These are phyloP conservation scores for Acer saccharum DNA, from an alignment of 345 rosid genomes.

Conservation along the genomic window DNA sequence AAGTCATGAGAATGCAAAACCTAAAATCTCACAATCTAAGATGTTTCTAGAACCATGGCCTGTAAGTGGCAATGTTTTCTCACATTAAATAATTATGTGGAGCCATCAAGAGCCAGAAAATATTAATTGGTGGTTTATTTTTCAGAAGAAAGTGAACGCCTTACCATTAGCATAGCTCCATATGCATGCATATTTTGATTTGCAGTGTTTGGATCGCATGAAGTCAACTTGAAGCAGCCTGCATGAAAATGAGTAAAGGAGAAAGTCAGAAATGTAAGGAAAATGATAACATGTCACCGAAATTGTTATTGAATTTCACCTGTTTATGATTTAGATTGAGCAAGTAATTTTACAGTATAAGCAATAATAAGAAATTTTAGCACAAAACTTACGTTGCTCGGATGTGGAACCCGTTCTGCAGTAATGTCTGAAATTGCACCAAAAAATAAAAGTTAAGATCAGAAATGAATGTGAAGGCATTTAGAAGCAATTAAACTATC, in stretches of 20 bases:
- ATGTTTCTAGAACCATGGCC: conserved; percentile 1
- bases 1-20: conserved; percentile 11
- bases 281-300: not conserved
- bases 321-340: not conserved
- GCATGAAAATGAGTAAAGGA: conserved; percentile 35
- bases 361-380: conserved; percentile 8
- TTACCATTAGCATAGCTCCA: conserved; percentile 85
- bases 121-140: not conserved
- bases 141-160: conserved; percentile 22
- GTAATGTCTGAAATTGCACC: conserved; percentile 60
- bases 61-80: not conserved
- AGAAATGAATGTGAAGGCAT: conserved; percentile 4
- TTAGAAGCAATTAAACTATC: not conserved
- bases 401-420: conserved; percentile 84
- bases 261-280: conserved; percentile 18
- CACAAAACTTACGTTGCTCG: conserved; percentile 56
- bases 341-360: not conserved
- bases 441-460: conserved; percentile 2
- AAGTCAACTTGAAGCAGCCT: conserved; percentile 83
- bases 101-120: not conserved
- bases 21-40: not conserved
- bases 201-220: conserved; percentile 63
- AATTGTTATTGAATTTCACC: not conserved
- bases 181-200: conserved; percentile 82
- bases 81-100: not conserved